Percentiles rank a stretch among this genome's conserved stretches.
Conservation (phyloP, 495 filamentous ascomycete genomes). For the Neurospora sp. region DNA sequence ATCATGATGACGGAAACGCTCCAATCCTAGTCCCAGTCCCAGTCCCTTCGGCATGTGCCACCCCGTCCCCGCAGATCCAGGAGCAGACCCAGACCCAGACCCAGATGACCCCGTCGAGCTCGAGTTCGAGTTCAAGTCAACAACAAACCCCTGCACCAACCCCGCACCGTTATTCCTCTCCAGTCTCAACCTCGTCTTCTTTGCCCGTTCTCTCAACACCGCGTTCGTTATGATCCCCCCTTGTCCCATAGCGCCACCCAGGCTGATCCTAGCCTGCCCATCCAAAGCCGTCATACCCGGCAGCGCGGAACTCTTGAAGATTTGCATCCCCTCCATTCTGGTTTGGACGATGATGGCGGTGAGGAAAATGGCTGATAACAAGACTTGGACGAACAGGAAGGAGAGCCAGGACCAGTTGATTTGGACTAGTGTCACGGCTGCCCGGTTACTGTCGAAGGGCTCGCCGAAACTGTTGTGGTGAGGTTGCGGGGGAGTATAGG, state of each 20-base stretch:
- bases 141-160: neutral
- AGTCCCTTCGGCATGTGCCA: neutral
- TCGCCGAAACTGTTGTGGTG: neutral
- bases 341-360: conserved; percentile 2
- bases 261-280: neutral
- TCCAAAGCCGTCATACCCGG: conserved; percentile 4
- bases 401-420: conserved; percentile 5
- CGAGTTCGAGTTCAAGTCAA: neutral
- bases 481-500: conserved; percentile 5
- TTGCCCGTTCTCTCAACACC: neutral
- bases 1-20: neutral
- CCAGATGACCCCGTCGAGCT: neutral
- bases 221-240: neutral
- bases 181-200: neutral
- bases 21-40: neutral
- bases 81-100: neutral
- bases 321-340: neutral
- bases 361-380: neutral
- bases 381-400: neutral
- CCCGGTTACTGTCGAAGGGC: neutral
- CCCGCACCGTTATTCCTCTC: neutral
- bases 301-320: conserved; percentile 5
- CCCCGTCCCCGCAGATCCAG: neutral
- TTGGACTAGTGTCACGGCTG: neutral
- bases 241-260: neutral